These are phyloP conservation scores for Prunus mira DNA, from an alignment of 306 rosid genomes.

Conservation along the genomic window DNA sequence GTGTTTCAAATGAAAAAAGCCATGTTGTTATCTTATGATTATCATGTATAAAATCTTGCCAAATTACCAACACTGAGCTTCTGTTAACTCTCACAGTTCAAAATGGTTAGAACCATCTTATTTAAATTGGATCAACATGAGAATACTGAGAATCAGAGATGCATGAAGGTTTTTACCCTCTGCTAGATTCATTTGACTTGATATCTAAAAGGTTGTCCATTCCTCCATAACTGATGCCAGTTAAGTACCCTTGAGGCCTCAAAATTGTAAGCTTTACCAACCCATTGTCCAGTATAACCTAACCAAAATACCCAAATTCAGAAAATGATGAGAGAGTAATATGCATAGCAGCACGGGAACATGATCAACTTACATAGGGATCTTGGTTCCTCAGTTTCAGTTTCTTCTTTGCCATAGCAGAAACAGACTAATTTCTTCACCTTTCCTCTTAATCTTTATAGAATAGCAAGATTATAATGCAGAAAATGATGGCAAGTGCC, in stretches of 20 bases:
- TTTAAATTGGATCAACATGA: too few relatives aligned
- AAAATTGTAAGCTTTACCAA: slow-evolving; percentile 29
- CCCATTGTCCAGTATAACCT: slow-evolving; percentile 37
- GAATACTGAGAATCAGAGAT: background rate
- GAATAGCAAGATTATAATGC: background rate
- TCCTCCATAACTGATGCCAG: slow-evolving; percentile 35
- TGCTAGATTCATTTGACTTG: slow-evolving; percentile 28
- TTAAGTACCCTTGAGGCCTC: slow-evolving; percentile 35
- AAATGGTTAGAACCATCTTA: too few relatives aligned
- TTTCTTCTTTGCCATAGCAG: slow-evolving; percentile 30
- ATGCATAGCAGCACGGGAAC: background rate
- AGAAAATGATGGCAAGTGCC: background rate
- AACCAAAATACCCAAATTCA: background rate
- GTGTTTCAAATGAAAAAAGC: background rate
- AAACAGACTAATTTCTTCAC: background rate
- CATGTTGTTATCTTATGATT: too few relatives aligned
- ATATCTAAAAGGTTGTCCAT: slow-evolving; percentile 38
- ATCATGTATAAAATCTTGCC: background rate
- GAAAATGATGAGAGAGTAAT: background rate
- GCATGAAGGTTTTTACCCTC: slow-evolving; percentile 26
- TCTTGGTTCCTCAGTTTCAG: slow-evolving; percentile 31
- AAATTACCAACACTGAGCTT: background rate
- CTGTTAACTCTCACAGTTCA: too few relatives aligned
- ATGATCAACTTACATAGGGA: slow-evolving; percentile 22
- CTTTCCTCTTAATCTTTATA: background rate